phyloP scores from a whole-genome alignment of 768 basidiomycete species.

The Xerocomus brunneocitrinus region DNA sequence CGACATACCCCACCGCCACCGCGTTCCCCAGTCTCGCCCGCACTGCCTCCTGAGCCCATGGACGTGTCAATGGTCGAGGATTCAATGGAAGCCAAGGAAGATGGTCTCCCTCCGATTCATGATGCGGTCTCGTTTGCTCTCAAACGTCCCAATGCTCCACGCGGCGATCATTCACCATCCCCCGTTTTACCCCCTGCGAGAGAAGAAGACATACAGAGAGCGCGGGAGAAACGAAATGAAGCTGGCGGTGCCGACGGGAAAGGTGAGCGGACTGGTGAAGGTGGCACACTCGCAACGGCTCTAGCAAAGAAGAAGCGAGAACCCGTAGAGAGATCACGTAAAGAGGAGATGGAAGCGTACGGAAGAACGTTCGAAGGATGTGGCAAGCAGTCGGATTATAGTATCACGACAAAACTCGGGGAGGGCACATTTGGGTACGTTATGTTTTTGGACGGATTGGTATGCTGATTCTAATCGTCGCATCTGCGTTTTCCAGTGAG shows the following conservation, averaged over 20 bases:
- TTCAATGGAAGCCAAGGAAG: constrained; percentile 20
- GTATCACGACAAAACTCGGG: constrained; percentile 80
- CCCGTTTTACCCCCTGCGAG: constrained; percentile 32
- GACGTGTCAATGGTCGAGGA: constrained; percentile 20
- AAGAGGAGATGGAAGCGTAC: constrained; percentile 66
- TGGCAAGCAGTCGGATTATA: constrained; percentile 71
- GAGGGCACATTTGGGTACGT: constrained; percentile 96
- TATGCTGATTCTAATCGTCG: constrained; percentile 5
- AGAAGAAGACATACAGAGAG: constrained; percentile 24
- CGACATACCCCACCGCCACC: constrained; percentile 18
- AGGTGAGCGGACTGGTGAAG: constrained; percentile 2
- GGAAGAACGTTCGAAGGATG: constrained; percentile 65
- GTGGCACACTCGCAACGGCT: background rate
- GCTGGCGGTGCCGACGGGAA: constrained; percentile 6
- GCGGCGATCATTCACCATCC: constrained; percentile 43
- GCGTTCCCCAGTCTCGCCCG: constrained; percentile 22
- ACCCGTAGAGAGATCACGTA: constrained; percentile 47
- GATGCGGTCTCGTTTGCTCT: constrained; percentile 38
- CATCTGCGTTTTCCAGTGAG: constrained; percentile 47
- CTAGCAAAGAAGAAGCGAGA: constrained; percentile 35
- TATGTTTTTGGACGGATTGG: background rate
- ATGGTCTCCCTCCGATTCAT: constrained; percentile 35
- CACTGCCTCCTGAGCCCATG: constrained; percentile 37
- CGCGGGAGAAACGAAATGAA: constrained; percentile 21
- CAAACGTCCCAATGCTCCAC: constrained; percentile 45